phyloP scores from a whole-genome alignment of 2,329 filamentous ascomycete species.

The Alternaria novae-zelandiae region DNA sequence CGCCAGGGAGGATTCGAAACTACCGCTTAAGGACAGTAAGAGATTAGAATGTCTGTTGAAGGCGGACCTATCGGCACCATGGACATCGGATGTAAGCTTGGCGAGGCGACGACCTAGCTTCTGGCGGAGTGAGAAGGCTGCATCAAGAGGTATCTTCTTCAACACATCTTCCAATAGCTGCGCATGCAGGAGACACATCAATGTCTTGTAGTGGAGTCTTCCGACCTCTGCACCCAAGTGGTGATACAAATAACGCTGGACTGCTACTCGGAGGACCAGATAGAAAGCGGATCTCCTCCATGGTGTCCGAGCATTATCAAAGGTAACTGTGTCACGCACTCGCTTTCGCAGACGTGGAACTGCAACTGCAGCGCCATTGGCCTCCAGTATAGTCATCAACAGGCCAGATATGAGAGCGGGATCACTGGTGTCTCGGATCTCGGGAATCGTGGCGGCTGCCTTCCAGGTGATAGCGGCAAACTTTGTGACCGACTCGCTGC shows the following conservation, averaged over 20 bases:
- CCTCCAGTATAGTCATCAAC: conserved; percentile 66
- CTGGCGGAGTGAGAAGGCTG: conserved; percentile 51
- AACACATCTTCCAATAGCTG: conserved; percentile 54
- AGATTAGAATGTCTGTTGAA: background rate
- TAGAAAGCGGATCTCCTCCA: conserved; percentile 70
- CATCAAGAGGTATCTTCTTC: conserved; percentile 42
- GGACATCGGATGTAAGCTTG: conserved; percentile 59
- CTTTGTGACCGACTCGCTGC: conserved; percentile 58
- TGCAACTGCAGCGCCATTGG: conserved; percentile 53
- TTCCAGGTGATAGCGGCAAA: conserved; percentile 63
- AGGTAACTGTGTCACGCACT: conserved; percentile 68
- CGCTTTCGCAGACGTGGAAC: conserved; percentile 60
- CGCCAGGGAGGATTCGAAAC: conserved; percentile 22
- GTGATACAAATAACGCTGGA: conserved; percentile 60
- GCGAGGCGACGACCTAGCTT: conserved; percentile 65
- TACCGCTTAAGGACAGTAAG: background rate
- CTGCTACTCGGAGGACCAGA: conserved; percentile 65
- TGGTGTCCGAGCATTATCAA: conserved; percentile 56
- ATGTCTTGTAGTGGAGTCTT: conserved; percentile 62
- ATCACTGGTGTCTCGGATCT: conserved; percentile 64
- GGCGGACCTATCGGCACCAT: background rate
- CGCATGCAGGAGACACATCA: conserved; percentile 59
- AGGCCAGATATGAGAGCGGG: conserved; percentile 66
- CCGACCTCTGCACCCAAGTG: conserved; percentile 52
- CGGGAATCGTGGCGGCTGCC: conserved; percentile 55